Base-by-base conservation (phyloP, 2,329 filamentous ascomycete genomes). In the Penicillium decumbens region DNA sequence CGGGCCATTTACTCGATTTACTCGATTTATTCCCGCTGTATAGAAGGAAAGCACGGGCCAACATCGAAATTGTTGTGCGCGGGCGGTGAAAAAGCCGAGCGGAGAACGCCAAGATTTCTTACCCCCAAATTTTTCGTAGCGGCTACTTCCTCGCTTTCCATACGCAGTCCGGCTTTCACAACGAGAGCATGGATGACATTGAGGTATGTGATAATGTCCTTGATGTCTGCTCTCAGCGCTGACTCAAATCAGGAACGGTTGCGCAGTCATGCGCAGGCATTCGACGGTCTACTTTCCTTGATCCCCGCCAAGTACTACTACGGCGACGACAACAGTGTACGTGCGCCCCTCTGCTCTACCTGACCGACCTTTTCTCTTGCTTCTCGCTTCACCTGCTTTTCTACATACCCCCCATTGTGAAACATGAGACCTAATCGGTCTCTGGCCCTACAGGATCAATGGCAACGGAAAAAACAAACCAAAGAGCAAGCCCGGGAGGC, bases 301-400 rank as follows among this genome's bases (percentile, higher is more conserved):
- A 95, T 95, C 51, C 89, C 91, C 35, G 89, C 89, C 53, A 91
- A 93, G 72, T 83, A 89, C 62, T 95, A 95, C 73, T 95, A 95
- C 63, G 88, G 85, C 48, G 84, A 91, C 68, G 89, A 95, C 67
- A 87, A 80, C 55, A 89, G 80, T 71, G 88, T 92, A 85, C 63
- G 87, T 83, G 47, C 47, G 47, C 49, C 27, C 45, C 49, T 52
- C 40, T 49, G 37, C 39, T 46, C 20, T 33, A 20, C 39, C 18
- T 41, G 35, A 41, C 39, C 33, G 35, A 35, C 29, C 18, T 13
- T 35, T 37, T 41, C 32, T n/a, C 15, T 24, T 47, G 28, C 50
- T 49, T 51, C 33, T 54, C 47, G 50, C 45, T 48, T 51, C 52
- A 10, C 43, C 44, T 47, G 18, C 40, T 30, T 45, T 49, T 32